phyloP scores from a whole-genome alignment of 78 protist species.

The Creolimax fragrantissima region DNA sequence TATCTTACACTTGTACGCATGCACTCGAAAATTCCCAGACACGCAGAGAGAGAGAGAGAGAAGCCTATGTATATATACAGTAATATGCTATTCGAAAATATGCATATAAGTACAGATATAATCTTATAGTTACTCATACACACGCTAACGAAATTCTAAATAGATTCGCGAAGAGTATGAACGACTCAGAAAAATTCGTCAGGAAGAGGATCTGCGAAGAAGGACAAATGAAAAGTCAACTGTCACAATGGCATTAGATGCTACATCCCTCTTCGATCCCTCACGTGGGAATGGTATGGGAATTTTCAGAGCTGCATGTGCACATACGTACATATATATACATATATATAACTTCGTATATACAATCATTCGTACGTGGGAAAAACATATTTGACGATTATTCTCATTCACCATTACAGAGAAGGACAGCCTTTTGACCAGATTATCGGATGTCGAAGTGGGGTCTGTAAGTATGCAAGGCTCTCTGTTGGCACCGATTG shows the following conservation, averaged over 20 bases:
- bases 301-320: not conserved
- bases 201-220: not conserved
- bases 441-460: not conserved
- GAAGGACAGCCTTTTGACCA: not conserved
- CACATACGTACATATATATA: not conserved
- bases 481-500: not conserved
- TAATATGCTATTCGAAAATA: no score
- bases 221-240: not conserved
- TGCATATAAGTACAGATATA: no score
- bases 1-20: no score
- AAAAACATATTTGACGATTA: not conserved
- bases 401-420: not conserved
- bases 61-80: no score
- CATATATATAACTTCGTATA: not conserved
- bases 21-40: no score
- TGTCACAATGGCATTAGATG: not conserved
- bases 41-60: no score
- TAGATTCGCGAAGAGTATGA: slow-evolving; percentile 5
- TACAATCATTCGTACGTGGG: no score
- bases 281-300: not conserved
- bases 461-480: not conserved
- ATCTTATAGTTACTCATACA: no score
- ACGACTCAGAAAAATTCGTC: not conserved
- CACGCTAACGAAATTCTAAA: no score
- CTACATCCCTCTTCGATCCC: not conserved